A percentile compares a stretch with the other conserved stretches of the same genome.
These are phyloP conservation scores for Sherardia arvensis DNA, from an alignment of 257 asterid species.

Conservation along the genomic window DNA sequence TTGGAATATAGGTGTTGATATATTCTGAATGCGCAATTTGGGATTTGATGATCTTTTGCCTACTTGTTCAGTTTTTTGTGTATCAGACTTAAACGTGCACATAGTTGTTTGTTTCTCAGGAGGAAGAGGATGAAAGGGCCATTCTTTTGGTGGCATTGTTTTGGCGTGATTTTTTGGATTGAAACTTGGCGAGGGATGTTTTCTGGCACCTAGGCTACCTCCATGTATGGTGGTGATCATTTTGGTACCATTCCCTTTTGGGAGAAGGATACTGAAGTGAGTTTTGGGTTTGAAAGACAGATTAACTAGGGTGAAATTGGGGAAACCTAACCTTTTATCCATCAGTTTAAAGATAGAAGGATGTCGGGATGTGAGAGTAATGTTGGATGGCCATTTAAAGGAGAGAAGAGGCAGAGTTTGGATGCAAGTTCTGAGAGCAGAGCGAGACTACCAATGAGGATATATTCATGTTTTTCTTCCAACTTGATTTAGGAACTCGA, in stretches of 20 bases:
- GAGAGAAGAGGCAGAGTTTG: slow-evolving; percentile 40
- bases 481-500: slow-evolving; percentile 84
- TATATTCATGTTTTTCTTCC: slow-evolving; percentile 89
- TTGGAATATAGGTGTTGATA: not conserved
- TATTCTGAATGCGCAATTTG: not conserved
- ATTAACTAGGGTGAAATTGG: slow-evolving; percentile 25
- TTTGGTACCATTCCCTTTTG: slow-evolving; percentile 31
- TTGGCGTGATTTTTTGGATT: not conserved
- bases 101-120: not conserved
- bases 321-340: slow-evolving; percentile 24
- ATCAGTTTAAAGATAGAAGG: slow-evolving; percentile 23
- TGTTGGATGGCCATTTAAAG: slow-evolving; percentile 81
- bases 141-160: not conserved
- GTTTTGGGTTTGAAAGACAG: slow-evolving; percentile 33
- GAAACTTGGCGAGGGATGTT: slow-evolving; percentile 38
- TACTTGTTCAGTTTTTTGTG: not conserved
- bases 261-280: slow-evolving; percentile 27
- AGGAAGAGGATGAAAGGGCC: not conserved
- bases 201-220: slow-evolving; percentile 36
- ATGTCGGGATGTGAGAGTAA: slow-evolving; percentile 42
- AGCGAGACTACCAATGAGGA: slow-evolving; percentile 89
- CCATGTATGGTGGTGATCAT: slow-evolving; percentile 39
- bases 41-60: not conserved
- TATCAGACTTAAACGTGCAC: not conserved
- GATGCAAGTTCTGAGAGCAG: slow-evolving; percentile 69